These are phyloP conservation scores for Sodiomyces alkalinus DNA, from an alignment of 2,329 filamentous ascomycete species.

Conservation along the genomic window DNA sequence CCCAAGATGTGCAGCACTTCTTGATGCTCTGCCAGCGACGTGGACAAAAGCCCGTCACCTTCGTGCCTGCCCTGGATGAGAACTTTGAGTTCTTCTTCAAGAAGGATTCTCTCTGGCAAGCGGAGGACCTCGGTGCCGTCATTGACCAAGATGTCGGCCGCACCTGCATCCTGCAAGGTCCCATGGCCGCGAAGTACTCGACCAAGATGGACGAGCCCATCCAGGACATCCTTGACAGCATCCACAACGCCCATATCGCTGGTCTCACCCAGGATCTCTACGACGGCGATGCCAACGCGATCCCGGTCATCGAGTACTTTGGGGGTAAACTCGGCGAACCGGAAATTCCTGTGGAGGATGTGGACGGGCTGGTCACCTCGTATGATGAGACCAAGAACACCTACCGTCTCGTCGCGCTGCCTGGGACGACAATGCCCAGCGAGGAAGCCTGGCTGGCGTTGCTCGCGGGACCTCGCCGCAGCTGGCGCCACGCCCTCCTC, in stretches of 20 bases:
- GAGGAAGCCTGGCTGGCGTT: constrained; percentile 76
- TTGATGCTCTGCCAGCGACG: constrained; percentile 80
- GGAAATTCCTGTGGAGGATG: constrained; percentile 52
- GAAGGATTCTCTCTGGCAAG: constrained; percentile 99
- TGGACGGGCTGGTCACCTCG: constrained; percentile 74
- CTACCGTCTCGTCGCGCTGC: constrained; percentile 66
- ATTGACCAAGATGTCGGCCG: constrained; percentile 91
- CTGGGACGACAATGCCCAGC: constrained; percentile 60
- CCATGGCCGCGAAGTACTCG: constrained; percentile 82
- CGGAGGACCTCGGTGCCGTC: constrained; percentile 90
- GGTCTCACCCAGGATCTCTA: constrained; percentile 70
- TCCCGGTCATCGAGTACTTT: constrained; percentile 88
- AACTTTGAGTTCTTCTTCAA: constrained; percentile 99
- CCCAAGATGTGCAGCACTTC: constrained; percentile 97
- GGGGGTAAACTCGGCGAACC: constrained; percentile 69
- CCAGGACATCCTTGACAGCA: constrained; percentile 82
- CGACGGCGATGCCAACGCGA: constrained; percentile 50
- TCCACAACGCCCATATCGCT: constrained; percentile 79
- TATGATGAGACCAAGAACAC: constrained; percentile 71
- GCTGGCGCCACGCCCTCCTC: constrained; percentile 90
- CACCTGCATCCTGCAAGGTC: constrained; percentile 92
- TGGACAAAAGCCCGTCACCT: constrained; percentile 90
- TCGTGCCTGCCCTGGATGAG: constrained; percentile 87
- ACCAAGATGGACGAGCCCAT: constrained; percentile 84
- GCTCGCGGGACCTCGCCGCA: constrained; percentile 71